Conservation (phyloP, 2,329 filamentous ascomycete genomes). For the Aspergillus udagawae region DNA sequence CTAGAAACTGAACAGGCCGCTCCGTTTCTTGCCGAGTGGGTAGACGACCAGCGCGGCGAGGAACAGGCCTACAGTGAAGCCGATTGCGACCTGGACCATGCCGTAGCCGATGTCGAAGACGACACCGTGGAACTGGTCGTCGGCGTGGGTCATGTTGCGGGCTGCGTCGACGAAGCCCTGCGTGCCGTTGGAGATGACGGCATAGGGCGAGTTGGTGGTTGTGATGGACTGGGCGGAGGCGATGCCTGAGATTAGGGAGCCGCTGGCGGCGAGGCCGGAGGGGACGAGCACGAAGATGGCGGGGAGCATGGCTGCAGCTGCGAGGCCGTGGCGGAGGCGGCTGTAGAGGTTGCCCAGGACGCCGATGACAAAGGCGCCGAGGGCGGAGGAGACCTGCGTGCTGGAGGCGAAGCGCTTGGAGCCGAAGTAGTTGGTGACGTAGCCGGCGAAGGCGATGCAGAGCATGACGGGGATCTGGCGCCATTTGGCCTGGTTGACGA, state of each 20-base stretch:
- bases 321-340: slow-evolving; percentile 68
- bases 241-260: slow-evolving; percentile 56
- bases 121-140: slow-evolving; percentile 20
- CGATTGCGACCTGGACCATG: slow-evolving; percentile 48
- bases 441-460: slow-evolving; percentile 69
- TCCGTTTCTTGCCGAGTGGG: slow-evolving; percentile 47
- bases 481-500: slow-evolving; percentile 81
- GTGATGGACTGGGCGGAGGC: slow-evolving; percentile 54
- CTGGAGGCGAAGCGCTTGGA: slow-evolving; percentile 64
- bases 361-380: slow-evolving; percentile 76
- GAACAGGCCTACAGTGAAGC: slow-evolving; percentile 49
- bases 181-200: slow-evolving; percentile 44
- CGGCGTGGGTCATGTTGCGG: slow-evolving; percentile 19
- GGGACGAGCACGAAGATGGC: slow-evolving; percentile 75
- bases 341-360: slow-evolving; percentile 78
- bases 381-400: slow-evolving; percentile 71
- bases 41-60: slow-evolving; percentile 47
- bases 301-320: slow-evolving; percentile 80
- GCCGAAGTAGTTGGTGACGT: slow-evolving; percentile 73
- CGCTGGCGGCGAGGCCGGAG: slow-evolving; percentile 57
- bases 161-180: slow-evolving; percentile 28
- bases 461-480: slow-evolving; percentile 77
- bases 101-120: slow-evolving; percentile 47
- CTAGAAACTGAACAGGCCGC: slow-evolving; percentile 47
- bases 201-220: slow-evolving; percentile 25